Evolutionary conservation across 176 grass and related monocot species (phyloP), one percentile per base, ranked within the genome.

Genomic region (Cocos nucifera): DNA sequence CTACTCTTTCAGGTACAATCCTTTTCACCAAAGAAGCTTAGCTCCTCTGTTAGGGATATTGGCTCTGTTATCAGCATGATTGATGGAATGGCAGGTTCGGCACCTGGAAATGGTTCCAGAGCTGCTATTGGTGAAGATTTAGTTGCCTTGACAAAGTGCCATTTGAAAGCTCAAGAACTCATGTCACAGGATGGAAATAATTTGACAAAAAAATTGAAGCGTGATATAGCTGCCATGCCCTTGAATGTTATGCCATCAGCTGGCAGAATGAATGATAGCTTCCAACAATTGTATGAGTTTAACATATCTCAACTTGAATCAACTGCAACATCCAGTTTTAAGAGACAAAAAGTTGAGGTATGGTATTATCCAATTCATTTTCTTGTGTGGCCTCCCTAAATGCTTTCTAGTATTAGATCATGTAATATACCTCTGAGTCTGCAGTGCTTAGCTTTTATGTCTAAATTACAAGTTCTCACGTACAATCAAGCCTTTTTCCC

Each of bases 111-210:
- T 64, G 93, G 87, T 35, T 98, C 93, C 54, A 84, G 84, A 67
- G 87, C 84, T 75, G 93, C 93, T 56, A 77, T 86, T 19, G 93
- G 93, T 35, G 93, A 98, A 64, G 93, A 98, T 75, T 74, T 98
- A 66, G 93, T 92, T 55, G 93, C 93, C 26, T 92, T 88, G 87
- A 98, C 87, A 24, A 98, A 88, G 78, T 92, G 87, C 23, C 83
- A 87, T 26, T 72, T 98, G 50, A 84, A 98, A 87, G 93, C 84
- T 60, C 88, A 85, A 72, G 88, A 85, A 64, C 85, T 92, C 79
- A 82, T 91, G 60, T 63, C 81, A 44, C 85, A 87, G 49, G 93
- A 97, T 67, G 93, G 93, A 44, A 81, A 70, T 73, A 70, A 79
- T 55, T 64, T 84, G 59, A 74, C 87, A 18, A 92, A 98, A 79